These are phyloP conservation scores for Corynespora cassiicola DNA, from an alignment of 2,329 filamentous ascomycete genomes.

Conservation along the genomic window DNA sequence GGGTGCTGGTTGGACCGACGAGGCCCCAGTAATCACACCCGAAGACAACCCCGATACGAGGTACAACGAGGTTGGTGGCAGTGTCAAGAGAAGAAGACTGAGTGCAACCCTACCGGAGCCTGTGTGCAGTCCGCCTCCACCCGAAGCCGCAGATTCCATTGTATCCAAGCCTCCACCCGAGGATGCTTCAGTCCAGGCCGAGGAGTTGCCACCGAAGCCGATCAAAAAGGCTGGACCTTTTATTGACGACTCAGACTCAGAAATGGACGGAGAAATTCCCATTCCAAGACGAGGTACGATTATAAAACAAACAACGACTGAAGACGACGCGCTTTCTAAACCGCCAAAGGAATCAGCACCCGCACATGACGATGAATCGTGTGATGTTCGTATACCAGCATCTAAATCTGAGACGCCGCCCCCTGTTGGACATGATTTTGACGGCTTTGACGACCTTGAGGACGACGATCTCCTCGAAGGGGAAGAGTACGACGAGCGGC, in stretches of 20 bases:
- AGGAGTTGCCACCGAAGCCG: no score
- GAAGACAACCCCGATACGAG: conserved; percentile 32
- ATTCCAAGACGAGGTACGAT: conserved; percentile 30
- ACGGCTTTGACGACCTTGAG: conserved; percentile 64
- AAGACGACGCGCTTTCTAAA: conserved; percentile 26
- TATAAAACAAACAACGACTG: conserved; percentile 10
- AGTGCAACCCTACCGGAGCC: conserved; percentile 50
- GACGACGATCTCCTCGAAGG: conserved; percentile 65
- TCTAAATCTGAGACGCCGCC: conserved; percentile 59
- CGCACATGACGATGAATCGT: conserved; percentile 13
- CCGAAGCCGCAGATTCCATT: conserved; percentile 9
- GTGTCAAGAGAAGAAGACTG: conserved; percentile 51
- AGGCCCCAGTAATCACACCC: conserved; percentile 20
- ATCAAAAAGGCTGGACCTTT: conserved; percentile 65
- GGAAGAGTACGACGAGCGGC: conserved; percentile 59
- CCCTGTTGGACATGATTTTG: conserved; percentile 55
- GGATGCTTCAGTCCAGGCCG: conserved; percentile 12
- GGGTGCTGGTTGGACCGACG: conserved; percentile 40
- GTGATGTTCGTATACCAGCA: conserved; percentile 17
- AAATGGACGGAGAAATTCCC: conserved; percentile 47
- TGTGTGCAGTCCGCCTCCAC: conserved; percentile 36
- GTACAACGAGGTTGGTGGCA: conserved; percentile 52
- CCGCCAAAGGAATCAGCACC: conserved; percentile 18
- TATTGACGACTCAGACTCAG: conserved; percentile 72
- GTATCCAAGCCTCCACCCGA: conserved; percentile 8